Evolutionary conservation across 306 rosid species (phyloP), one percentile per base, ranked within the genome.

Genomic region (Quercus dentata): DNA sequence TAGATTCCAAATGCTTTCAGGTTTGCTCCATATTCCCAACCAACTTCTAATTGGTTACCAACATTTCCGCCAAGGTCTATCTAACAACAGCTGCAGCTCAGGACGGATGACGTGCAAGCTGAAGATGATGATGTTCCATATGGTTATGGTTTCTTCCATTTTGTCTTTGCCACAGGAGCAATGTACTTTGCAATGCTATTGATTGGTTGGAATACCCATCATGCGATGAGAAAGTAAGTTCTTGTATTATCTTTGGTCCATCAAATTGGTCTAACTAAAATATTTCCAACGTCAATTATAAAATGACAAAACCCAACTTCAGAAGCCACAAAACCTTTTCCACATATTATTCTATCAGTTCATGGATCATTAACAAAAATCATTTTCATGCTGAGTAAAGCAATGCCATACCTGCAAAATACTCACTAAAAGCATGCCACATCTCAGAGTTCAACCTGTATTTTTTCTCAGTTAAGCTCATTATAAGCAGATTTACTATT

Each of bases 181-280:
- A 96, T 96, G 99, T 93, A 96, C 89, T 96, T 96, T 69, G 99
- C 98, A 7, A 96, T 96, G 99, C 88, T 96, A 25, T 84, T 96
- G 83, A 84, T 90, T 61, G 95, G 99, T 79, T 96, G 99, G 99
- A 90, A 91, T 74, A 83, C 92, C 80, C 91, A 96, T 62, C 98
- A 88, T 76, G 68, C 87, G 49, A 96, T 96, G 88, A 86, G 75
- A 86, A 90, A 84, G 99, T 92, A 88, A 35, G 85, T 69, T 69
- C 69, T 68, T 61, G 25, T 71, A 68, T 31, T 65, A 68, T 28
- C 20, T 59, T 63, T 71, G 58, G 28, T 49, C 57, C 49, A 25
- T 82, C 49, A 49, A 63, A 61, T 44, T 78, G 17, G 65, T 38
- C 49, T 30, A 76, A 52, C 68, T 20, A 25, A 70, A 19, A 44